phyloP scores from a whole-genome alignment of 2,329 filamentous ascomycete species.

The Penicillium sumatraense region DNA sequence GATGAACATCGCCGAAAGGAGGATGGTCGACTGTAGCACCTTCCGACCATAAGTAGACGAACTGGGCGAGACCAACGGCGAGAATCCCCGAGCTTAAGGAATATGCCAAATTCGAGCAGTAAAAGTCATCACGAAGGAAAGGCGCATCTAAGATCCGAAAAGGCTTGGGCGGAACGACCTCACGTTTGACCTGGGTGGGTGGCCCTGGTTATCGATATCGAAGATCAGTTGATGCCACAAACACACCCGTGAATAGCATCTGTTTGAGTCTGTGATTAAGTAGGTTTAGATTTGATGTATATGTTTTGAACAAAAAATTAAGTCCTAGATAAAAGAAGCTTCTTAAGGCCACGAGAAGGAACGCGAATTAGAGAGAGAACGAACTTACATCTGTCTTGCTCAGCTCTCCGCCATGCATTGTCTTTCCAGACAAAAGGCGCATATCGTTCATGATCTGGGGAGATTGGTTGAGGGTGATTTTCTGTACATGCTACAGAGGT shows the following conservation, averaged over 20 bases:
- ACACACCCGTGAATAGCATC: background rate
- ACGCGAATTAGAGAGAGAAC: background rate
- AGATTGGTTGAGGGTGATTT: constrained; percentile 29
- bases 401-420: constrained; percentile 41
- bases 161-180: constrained; percentile 70
- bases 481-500: constrained; percentile 44
- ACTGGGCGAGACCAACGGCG: constrained; percentile 78
- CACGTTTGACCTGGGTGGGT: constrained; percentile 21
- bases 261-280: constrained; percentile 1
- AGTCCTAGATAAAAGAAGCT: background rate
- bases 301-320: background rate
- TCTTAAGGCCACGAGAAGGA: background rate
- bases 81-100: constrained; percentile 74
- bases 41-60: constrained; percentile 91
- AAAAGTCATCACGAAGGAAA: constrained; percentile 89
- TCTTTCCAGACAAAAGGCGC: constrained; percentile 46
- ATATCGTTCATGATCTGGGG: constrained; percentile 33
- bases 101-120: constrained; percentile 89
- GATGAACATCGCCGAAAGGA: constrained; percentile 57
- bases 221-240: constrained; percentile 18
- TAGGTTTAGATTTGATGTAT: background rate
- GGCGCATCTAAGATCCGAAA: constrained; percentile 91
- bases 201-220: constrained; percentile 28
- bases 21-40: constrained; percentile 65
- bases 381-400: constrained; percentile 40